Conservation (phyloP, 805 yeast genomes). For the Teunomyces tritomae region DNA sequence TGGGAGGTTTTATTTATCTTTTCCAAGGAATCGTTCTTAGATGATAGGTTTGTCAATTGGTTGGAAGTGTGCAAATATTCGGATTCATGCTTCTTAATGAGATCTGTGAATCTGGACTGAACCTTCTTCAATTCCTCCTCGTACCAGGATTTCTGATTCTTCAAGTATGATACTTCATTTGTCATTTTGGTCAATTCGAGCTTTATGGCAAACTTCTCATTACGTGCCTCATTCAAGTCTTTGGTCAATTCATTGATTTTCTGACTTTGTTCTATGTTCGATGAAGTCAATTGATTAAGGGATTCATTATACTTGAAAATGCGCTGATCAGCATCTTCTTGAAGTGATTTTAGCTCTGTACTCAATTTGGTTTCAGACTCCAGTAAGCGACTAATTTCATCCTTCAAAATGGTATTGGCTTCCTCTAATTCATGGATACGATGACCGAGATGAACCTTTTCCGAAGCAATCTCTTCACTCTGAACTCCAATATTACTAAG, state of each 20-base stretch:
- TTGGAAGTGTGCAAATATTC: slow-evolving; percentile 30
- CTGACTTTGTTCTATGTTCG: slow-evolving; percentile 36
- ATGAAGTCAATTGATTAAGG: slow-evolving; percentile 26
- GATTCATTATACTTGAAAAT: slow-evolving; percentile 26
- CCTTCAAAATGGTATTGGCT: slow-evolving; percentile 8
- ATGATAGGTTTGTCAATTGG: slow-evolving; percentile 25
- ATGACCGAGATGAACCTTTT: background rate
- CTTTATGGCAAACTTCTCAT: slow-evolving; percentile 35
- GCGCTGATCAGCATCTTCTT: slow-evolving; percentile 19
- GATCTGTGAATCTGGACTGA: slow-evolving; percentile 37
- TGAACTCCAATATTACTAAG: slow-evolving; percentile 4
- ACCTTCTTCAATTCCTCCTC: slow-evolving; percentile 34
- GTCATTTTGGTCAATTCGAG: slow-evolving; percentile 32
- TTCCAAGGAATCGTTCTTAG: slow-evolving; percentile 23
- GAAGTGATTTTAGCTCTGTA: slow-evolving; percentile 5
- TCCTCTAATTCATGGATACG: slow-evolving; percentile 9
- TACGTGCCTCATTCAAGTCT: slow-evolving; percentile 35
- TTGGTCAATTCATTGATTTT: slow-evolving; percentile 33
- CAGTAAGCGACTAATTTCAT: slow-evolving; percentile 3
- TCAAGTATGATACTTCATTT: slow-evolving; percentile 33
- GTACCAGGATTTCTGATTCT: slow-evolving; percentile 39
- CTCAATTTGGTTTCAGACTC: slow-evolving; percentile 4
- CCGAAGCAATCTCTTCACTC: background rate
- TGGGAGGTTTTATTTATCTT: slow-evolving; percentile 40
- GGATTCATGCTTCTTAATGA: slow-evolving; percentile 37